Percentiles rank a stretch among this genome's conserved stretches.
phyloP scores from a whole-genome alignment of 2,329 filamentous ascomycete genomes.

The Claviceps sp. region DNA sequence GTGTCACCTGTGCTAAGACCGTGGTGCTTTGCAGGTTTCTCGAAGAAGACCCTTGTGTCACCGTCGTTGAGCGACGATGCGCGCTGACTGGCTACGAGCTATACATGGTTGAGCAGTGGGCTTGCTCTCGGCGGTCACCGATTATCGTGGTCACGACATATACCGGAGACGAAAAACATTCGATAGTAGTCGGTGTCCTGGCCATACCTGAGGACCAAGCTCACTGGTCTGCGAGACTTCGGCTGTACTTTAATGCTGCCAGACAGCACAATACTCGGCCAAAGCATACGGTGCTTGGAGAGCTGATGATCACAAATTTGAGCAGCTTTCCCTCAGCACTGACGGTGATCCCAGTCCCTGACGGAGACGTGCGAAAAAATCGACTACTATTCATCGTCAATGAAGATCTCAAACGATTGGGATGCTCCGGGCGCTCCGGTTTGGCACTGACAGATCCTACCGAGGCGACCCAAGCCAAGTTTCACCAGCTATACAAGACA shows the following conservation, averaged over 20 bases:
- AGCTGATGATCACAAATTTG: conserved; percentile 86
- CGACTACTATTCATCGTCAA: conserved; percentile 83
- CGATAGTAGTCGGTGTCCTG: conserved; percentile 66
- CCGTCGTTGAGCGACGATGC: conserved; percentile 57
- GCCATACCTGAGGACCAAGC: conserved; percentile 69
- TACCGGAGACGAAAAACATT: conserved; percentile 72
- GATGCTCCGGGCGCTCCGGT: conserved; percentile 80
- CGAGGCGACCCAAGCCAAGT: conserved; percentile 76
- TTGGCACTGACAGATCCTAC: conserved; percentile 69
- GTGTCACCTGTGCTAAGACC: conserved; percentile 3
- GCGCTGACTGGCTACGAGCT: conserved; percentile 74
- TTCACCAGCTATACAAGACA: conserved; percentile 78
- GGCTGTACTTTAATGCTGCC: conserved; percentile 75
- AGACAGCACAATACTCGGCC: conserved; percentile 74
- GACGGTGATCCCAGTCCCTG: conserved; percentile 81
- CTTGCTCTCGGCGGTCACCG: conserved; percentile 78
- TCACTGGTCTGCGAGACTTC: conserved; percentile 65
- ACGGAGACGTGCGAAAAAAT: conserved; percentile 70
- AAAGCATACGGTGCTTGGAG: conserved; percentile 69
- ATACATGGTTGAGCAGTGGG: conserved; percentile 96
- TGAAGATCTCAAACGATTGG: conserved; percentile 81
- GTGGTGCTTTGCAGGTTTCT: conserved; percentile 44
- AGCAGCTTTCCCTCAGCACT: conserved; percentile 84
- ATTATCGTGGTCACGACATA: conserved; percentile 89
- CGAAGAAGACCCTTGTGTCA: conserved; percentile 68